phyloP scores from a whole-genome alignment of 179 eudicot species.

The Beta lomatogona region DNA sequence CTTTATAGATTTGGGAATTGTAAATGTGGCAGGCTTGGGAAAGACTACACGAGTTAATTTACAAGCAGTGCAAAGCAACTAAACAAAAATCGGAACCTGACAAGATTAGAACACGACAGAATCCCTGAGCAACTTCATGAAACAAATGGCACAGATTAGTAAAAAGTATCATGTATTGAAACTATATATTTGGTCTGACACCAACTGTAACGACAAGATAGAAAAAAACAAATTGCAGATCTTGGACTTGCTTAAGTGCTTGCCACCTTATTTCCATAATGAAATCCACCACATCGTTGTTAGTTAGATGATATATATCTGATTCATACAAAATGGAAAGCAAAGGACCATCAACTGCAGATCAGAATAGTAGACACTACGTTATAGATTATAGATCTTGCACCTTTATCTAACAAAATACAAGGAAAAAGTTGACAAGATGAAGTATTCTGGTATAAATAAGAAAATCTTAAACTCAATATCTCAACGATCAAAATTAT shows the following conservation, averaged over 20 bases:
- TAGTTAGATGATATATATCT: neutral
- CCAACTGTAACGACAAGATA: neutral
- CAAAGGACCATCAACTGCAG: neutral
- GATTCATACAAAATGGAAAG: neutral
- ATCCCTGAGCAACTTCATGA: constrained; percentile 12
- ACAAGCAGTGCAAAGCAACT: constrained; percentile 9
- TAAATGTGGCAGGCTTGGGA: neutral
- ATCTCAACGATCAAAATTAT: no score
- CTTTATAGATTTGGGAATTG: constrained; percentile 5
- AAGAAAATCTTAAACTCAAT: no score
- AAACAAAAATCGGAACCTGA: constrained; percentile 1
- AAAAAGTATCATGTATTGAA: neutral
- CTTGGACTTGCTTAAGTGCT: neutral
- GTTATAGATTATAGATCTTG: no score
- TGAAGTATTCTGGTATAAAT: neutral
- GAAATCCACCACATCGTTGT: neutral
- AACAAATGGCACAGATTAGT: neutral
- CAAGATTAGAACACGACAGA: neutral
- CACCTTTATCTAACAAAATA: neutral
- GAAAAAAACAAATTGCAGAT: neutral
- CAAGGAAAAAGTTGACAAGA: neutral
- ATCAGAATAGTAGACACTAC: neutral
- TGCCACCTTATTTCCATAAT: neutral
- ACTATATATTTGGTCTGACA: neutral
- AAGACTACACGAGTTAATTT: neutral